Evolutionary conservation across 2,329 filamentous ascomycete species (phyloP), one percentile per base, ranked within the genome.

Genomic region (Ceratocystis papillata): DNA sequence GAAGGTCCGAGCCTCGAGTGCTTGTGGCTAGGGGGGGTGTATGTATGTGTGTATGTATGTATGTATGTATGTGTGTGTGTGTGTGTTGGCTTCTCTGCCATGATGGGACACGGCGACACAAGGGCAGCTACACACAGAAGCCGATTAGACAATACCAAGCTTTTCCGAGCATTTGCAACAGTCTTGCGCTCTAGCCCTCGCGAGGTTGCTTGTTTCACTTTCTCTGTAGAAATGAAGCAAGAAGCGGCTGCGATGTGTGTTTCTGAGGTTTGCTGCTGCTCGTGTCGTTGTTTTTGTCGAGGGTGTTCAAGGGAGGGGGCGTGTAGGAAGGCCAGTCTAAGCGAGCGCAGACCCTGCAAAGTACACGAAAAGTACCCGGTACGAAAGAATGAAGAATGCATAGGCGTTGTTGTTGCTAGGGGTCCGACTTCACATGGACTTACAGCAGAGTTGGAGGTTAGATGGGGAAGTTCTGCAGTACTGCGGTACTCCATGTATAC

Each of bases 331-430:
- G 53, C 25, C 25, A 57, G 33, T 37, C n/a, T 33, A 57, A 33
- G 53, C 25, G 28, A 57, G n/a, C n/a, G 22, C 37, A 46, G 60
- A 48, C 60, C 60, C 22, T 62, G 60, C 12, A 30, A 44, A 62
- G 48, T 57, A 57, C 53, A 64, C 63, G 63, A 64, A 64, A 64
- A 64, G 63, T 57, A 64, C 37, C 63, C 63, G 63, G 63, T 44
- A 64, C 30, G 30, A 37, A 8, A 37, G 33, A 37, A 37, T 37
- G 33, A 57, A 55, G 41, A 25, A 46, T 57, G 53, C 22, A 57
- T 2, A 37, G 53, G 53, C 53, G 28, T 15, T 33, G 53, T 17
- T 33, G 28, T n/a, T 33, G 50, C 50, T 55, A 60, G 53, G 53
- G 25, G 28, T 57, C 33, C 6, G 53, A 57, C 53, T 57, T 57